phyloP scores from a whole-genome alignment of 2,329 filamentous ascomycete species.

The Sporothrix brasiliensis region DNA sequence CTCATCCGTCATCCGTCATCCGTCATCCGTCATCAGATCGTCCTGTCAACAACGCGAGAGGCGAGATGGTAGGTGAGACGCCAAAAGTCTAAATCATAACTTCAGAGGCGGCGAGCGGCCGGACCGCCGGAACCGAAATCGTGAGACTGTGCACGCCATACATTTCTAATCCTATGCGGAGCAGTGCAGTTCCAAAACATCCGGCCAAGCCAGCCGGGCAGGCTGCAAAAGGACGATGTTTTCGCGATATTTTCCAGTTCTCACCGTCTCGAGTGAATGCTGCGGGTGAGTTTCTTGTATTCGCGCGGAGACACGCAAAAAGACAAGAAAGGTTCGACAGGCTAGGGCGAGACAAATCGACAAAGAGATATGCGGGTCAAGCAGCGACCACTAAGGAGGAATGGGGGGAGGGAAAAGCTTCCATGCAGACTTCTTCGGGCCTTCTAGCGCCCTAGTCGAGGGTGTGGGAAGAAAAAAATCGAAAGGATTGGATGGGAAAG shows the following conservation, averaged over 20 bases:
- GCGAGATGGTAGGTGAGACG: not conserved
- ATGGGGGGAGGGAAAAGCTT: conserved; percentile 36
- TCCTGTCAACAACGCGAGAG: not conserved
- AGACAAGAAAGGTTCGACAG: not conserved
- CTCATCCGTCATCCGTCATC: too few relatives aligned
- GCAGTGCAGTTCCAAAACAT: too few relatives aligned
- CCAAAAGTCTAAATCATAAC: conserved; percentile 16
- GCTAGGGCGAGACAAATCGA: not conserved
- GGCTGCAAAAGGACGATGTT: not conserved
- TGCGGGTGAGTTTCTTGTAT: not conserved
- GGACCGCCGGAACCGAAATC: not conserved
- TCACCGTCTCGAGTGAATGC: not conserved
- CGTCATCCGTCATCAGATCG: not conserved
- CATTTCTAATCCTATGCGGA: too few relatives aligned
- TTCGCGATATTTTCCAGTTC: conserved; percentile 1
- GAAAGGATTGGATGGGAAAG: not conserved
- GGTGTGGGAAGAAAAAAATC: conserved; percentile 4
- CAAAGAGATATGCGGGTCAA: conserved; percentile 11
- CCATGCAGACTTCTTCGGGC: conserved; percentile 45
- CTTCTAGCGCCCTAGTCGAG: conserved; percentile 42
- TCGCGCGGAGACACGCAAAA: not conserved
- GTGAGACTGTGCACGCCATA: not conserved
- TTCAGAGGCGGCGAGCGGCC: not conserved
- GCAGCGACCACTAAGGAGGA: not conserved
- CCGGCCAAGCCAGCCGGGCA: too few relatives aligned